Base-by-base conservation (phyloP, 257 asterid species). In the Handroanthus guayacan region DNA sequence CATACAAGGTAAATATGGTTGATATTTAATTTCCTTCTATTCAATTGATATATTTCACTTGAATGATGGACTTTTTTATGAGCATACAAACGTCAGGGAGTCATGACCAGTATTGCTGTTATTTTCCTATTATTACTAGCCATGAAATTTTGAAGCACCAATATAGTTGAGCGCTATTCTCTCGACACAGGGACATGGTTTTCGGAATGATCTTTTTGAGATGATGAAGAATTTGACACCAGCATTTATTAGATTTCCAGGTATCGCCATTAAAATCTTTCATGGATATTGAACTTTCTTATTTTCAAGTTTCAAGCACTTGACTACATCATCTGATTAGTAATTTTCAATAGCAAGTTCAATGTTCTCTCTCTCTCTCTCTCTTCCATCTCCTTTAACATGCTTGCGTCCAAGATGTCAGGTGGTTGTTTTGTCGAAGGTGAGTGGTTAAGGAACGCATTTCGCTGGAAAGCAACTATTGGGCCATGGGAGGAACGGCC, bases 401-500 rank as follows among this genome's bases (percentile, higher is more conserved):
- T 39, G 48, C 61, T 47, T 69, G 66, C 52, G 4, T 73, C 75
- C 25, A 31, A 55, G 78, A 37, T 79, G 47, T 71, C 81, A 95
- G 99, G 99, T 83, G 99, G 99, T 69, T 93, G 98, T 82, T 95
- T 95, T 62, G 98, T 95, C 16, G 98, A 95, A 84, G 99, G 99
- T 72, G 96, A 82, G 5, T 90, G 96, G 94, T 85, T 93, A 78
- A 86, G 92, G 58, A 95, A 93, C 82, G 98, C 99, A 39, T 87
- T 95, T 79, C 92, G 99, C 50, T 95, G 99, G 99, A 93, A 95
- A 82, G 97, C 91, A 85, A 95, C 97, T 52, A 83, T 95, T 70
- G 99, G 99, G 31, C 89, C 95, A 1, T 93, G 98, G 99, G 93
- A 95, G 80, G 96, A 90, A 89, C 89, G 98, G 80, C 92, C 97